A percentile compares a stretch with the other conserved stretches of the same genome.
Evolutionary conservation across 371 early-diverging fungal species (phyloP).

Genomic region (Lichtheimia corymbifera): DNA sequence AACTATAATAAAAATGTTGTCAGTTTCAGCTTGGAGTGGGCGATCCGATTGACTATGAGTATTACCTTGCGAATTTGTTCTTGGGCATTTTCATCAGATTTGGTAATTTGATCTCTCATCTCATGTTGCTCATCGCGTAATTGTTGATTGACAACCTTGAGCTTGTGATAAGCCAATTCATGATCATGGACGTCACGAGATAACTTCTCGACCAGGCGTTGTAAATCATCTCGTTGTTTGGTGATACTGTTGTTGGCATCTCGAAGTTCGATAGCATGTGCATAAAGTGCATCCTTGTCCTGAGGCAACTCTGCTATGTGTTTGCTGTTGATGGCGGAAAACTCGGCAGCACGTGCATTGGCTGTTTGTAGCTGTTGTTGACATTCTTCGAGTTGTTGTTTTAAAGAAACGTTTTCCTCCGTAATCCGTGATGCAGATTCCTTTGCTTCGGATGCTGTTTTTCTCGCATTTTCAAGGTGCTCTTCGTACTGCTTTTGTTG

Average conservation of each 20-base stretch:
- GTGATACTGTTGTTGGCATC: neutral
- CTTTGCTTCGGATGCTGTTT: neutral
- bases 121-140: too few species aligned
- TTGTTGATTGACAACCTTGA: too few species aligned
- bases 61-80: too few species aligned
- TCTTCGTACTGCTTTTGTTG: neutral
- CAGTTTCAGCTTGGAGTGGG: too few species aligned
- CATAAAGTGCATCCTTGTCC: neutral
- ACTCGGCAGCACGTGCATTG: neutral
- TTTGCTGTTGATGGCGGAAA: neutral
- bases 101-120: too few species aligned
- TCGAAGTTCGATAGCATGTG: slow-evolving; percentile 1
- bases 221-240: slow-evolving; percentile 4
- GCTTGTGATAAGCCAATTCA: too few species aligned
- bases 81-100: too few species aligned
- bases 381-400: neutral
- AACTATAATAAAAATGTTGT: too few species aligned
- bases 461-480: neutral
- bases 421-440: neutral
- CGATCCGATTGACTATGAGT: too few species aligned
- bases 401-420: neutral
- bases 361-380: neutral
- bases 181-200: too few species aligned
- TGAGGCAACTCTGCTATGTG: neutral
- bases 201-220: neutral